Base-by-base conservation (phyloP, 345 rosid species). In the Passiflora organensis region DNA sequence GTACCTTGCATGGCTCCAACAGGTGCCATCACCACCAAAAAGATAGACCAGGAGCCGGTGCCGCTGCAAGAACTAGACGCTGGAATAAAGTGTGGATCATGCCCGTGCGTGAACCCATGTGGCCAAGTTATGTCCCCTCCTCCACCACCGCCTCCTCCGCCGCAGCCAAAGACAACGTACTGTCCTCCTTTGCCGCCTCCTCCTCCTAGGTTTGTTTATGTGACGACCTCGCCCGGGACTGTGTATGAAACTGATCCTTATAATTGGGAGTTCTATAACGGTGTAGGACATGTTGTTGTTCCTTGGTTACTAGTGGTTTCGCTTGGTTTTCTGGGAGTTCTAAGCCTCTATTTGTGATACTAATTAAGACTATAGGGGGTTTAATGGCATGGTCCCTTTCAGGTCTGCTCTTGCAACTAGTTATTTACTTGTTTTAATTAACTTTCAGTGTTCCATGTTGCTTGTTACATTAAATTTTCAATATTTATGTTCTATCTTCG, bases 81-180 rank as follows among this genome's bases (percentile, higher is more conserved):
- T 15, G 65, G 37, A 51, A 51, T 64, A 1, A 72, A 70, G 72
- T 82, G 87, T 55, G 87, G 76, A 63, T 54, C 77, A 44, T 76
- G 83, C 54, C 81, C 86, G 52, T 73, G 83, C 51, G 75, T 38
- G 20, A 63, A 72, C 61, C 80, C 87, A 14, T 82, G 89, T 67
- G 70, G 44, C 48, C 82, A 70, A 59, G 43, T 17, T n/a, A 51
- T 63, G 1, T 69, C 66, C 11, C 76, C 80, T 0, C 76, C 72
- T 0, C 82, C 79, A 0, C 76, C 69, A 0, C 74, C 73, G 0
- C 78, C 70, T 0, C 59, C 45, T 0, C 55, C 56, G 0, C 72
- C 71, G 0, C 69, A 74, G 2, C 63, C 71, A 1, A 72, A 66
- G 53, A 50, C 41, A 10, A 44, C 21, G 16, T 76, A 56, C 45